Conservation (phyloP, 2,329 filamentous ascomycete species). For the Fusarium falciforme region DNA sequence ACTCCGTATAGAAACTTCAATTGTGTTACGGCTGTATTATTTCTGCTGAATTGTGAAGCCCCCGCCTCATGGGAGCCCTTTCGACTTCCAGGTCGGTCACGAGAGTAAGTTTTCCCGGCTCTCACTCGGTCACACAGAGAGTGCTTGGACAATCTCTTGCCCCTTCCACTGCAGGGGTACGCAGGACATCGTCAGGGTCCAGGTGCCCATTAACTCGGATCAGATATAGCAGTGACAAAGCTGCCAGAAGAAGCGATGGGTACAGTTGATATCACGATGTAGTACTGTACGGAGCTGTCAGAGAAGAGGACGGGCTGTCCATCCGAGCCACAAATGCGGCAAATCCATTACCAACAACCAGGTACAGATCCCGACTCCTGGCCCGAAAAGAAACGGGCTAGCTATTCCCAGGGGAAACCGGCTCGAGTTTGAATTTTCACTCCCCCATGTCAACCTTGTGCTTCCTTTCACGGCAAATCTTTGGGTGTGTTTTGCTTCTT, state of each 20-base stretch:
- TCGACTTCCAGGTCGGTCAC: conserved; percentile 17
- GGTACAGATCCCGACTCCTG: conserved; percentile 8
- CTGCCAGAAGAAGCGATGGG: neutral
- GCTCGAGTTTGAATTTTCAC: conserved; percentile 11
- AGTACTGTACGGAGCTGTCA: conserved; percentile 2
- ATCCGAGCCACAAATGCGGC: neutral
- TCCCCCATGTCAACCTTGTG: conserved; percentile 21
- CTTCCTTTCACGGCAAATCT: conserved; percentile 10
- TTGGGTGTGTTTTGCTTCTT: conserved; percentile 20
- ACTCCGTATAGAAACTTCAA: neutral
- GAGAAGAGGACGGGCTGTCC: neutral
- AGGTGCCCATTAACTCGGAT: neutral
- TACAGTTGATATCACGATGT: neutral
- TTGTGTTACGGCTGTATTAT: neutral
- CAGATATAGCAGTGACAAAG: neutral
- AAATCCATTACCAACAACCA: conserved; percentile 3
- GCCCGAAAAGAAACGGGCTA: conserved; percentile 6
- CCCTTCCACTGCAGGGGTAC: neutral
- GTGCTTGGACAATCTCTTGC: neutral
- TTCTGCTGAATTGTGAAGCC: neutral
- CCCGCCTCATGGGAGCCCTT: neutral
- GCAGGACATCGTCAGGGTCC: neutral
- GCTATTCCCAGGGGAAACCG: neutral
- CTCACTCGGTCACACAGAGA: conserved; percentile 1
- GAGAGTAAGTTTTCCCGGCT: neutral